These are phyloP conservation scores for Aspergillus nidulans DNA, from an alignment of 495 filamentous ascomycete genomes.

Conservation along the genomic window DNA sequence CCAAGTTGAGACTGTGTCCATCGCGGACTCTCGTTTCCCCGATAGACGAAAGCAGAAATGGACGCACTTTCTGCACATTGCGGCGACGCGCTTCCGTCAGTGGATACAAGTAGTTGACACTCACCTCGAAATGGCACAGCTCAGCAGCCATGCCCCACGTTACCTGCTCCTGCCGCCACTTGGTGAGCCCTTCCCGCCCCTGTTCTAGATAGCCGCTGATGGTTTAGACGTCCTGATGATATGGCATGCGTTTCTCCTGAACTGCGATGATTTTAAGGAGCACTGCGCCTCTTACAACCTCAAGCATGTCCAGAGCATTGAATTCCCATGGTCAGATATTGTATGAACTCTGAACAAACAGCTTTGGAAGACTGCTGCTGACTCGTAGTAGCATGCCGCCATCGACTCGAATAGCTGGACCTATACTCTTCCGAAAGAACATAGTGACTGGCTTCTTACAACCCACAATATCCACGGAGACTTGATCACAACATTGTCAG, in stretches of 20 bases:
- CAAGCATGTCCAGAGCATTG: neutral
- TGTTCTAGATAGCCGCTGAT: neutral
- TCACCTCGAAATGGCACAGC: neutral
- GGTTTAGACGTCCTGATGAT: slow-evolving; percentile 21
- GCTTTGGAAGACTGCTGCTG: neutral
- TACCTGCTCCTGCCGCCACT: slow-evolving; percentile 11
- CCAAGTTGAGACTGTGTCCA: neutral
- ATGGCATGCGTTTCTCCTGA: slow-evolving; percentile 24
- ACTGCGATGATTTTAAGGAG: slow-evolving; percentile 11
- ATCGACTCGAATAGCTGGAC: slow-evolving; percentile 11
- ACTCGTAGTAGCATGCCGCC: slow-evolving; percentile 1
- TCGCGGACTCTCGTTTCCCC: slow-evolving; percentile 14
- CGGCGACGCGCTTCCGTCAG: slow-evolving; percentile 12
- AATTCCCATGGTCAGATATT: slow-evolving; percentile 21
- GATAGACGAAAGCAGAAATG: slow-evolving; percentile 15
- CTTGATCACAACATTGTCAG: neutral
- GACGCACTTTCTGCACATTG: slow-evolving; percentile 17
- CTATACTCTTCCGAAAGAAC: slow-evolving; percentile 6
- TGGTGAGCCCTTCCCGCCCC: neutral
- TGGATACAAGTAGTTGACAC: slow-evolving; percentile 15
- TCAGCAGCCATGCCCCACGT: neutral
- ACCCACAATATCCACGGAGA: neutral
- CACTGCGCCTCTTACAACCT: slow-evolving; percentile 6
- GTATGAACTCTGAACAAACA: slow-evolving; percentile 12
- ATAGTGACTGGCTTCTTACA: neutral